Base-by-base conservation (phyloP, 495 filamentous ascomycete genomes). In the Aeminium ludgeri region DNA sequence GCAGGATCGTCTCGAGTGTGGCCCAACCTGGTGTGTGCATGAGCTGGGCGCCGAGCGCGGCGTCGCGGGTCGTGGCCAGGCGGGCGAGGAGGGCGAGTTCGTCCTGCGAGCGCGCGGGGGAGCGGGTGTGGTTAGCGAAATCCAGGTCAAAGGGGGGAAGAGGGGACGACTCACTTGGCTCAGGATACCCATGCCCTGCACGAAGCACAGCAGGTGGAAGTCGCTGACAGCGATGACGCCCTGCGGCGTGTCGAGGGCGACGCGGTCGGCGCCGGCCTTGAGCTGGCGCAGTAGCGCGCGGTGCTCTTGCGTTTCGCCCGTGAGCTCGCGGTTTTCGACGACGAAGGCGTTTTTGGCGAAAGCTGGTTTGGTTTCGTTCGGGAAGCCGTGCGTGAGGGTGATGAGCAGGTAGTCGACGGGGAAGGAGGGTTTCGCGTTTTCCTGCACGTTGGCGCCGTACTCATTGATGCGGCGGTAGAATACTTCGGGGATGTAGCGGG, bases 381-480 rank as follows among this genome's bases (percentile, higher is more conserved):
- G 91, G 63, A 96, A 95, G 30, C 91, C 89, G 55, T 99, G 87
- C 6, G 89, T 99, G 31, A 99, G 70, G 6, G 89, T 95, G 39
- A 95, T 82, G 23, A 95, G 74, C 23, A 99, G 70, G 57, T 95
- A 99, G 52, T 96, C 91, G 23, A 93, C 87, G 0, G 89, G 89
- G 57, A 99, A 99, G 34, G 77, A 72, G 2, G 91, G 89, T 54
- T 94, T 95, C 20, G 91, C 89, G 54, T 94, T 96, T 53, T 96
- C 82, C 56, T 93, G 91, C 1, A 96, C 89, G 53, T 81, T 92
- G 40, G 78, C 81, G 6, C 91, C 91, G 53, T 99, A 92, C 56
- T 96, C 86, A 57, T 99, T 96, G 54, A 94, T 86, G 41, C 76
- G 72, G 34, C 89, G 76, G 60, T 86, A 99, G 63, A 96, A 96